Base-by-base conservation (phyloP, 1,284 basidiomycete species). In the Salmacisia buchloeana region DNA sequence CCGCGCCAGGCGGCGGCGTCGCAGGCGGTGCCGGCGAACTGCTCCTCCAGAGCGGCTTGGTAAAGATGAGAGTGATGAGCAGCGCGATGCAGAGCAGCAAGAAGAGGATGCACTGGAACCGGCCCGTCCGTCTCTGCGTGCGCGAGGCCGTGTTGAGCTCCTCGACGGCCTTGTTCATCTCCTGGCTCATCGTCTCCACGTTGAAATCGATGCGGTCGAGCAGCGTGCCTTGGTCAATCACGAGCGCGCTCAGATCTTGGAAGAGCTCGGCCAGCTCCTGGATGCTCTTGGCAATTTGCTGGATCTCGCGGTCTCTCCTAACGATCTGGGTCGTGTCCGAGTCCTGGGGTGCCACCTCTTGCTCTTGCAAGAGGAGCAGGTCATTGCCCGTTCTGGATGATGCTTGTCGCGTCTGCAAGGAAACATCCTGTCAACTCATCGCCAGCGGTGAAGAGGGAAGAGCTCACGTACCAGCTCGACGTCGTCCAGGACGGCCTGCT, bases 181-280 rank as follows among this genome's bases (percentile, higher is more conserved):
- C 86, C 25, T 85, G 85, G 6, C 88, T 87, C 23, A 94, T 92
- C 80, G 90, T 88, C 79, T 97, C 92, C 62, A 98, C 91, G 79
- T 99, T 98, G 82, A 92, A 98, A 81, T 99, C 96, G 63, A 98
- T 87, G 43, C 91, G 90, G 81, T 98, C 96, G 63, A 98, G 84
- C 60, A 99, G 85, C 9, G 94, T 97, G 12, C 96, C 96, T 79
- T 99, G 96, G 81, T 98, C 96, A 69, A 98, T 97, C 62, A 99
- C 92, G 65, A 99, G 85, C 41, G 85, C 86, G 25, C 89, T 89
- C 41, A 99, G 84, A 78, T 99, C 96, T 73, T 94, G 91, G 84
- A 99, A 99, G 46, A 99, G 85, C 75, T 94, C 92, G 1, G 94
- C 94, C 25, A 99, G 85, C 57, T 88, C 87, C 36, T 89, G 85